Conservation (phyloP, 1,139 yeast species). For the Oligophagozyma castellii region DNA sequence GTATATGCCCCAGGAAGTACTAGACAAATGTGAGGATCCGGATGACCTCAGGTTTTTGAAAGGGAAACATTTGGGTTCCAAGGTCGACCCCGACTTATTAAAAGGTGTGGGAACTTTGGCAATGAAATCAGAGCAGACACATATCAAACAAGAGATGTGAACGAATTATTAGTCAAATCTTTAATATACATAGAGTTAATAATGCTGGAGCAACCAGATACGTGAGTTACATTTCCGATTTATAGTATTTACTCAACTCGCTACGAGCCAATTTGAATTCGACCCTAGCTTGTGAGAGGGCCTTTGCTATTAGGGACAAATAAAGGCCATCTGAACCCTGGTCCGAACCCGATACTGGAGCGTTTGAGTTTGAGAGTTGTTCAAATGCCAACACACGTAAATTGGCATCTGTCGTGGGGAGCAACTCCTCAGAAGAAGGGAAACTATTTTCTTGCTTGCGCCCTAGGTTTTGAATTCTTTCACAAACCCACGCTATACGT, state of each 20-base stretch:
- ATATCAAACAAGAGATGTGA: not conserved
- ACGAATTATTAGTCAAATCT: too few species aligned
- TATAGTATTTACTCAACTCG: conserved; percentile 47
- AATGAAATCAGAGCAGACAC: not conserved
- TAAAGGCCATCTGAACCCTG: conserved; percentile 5
- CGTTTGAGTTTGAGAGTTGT: conserved; percentile 7
- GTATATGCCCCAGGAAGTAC: conserved; percentile 45
- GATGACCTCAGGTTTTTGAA: conserved; percentile 24
- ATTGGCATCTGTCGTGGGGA: too few species aligned
- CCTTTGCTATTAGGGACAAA: conserved; percentile 32
- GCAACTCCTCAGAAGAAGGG: conserved; percentile 15
- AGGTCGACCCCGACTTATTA: conserved; percentile 26
- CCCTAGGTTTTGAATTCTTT: conserved; percentile 87
- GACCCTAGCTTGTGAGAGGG: conserved; percentile 41
- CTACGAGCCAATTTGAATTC: conserved; percentile 44
- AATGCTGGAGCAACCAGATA: too few species aligned
- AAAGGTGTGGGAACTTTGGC: conserved; percentile 1
- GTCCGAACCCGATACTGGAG: conserved; percentile 1
- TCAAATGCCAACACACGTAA: conserved; percentile 5
- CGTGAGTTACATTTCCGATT: conserved; percentile 13
- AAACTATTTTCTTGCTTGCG: conserved; percentile 29
- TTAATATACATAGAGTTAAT: too few species aligned
- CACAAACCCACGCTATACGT: conserved; percentile 76
- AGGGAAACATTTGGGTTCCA: conserved; percentile 31
- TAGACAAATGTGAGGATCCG: conserved; percentile 18